Conservation (phyloP, 2,329 filamentous ascomycete species). For the Colletotrichum abscissum region DNA sequence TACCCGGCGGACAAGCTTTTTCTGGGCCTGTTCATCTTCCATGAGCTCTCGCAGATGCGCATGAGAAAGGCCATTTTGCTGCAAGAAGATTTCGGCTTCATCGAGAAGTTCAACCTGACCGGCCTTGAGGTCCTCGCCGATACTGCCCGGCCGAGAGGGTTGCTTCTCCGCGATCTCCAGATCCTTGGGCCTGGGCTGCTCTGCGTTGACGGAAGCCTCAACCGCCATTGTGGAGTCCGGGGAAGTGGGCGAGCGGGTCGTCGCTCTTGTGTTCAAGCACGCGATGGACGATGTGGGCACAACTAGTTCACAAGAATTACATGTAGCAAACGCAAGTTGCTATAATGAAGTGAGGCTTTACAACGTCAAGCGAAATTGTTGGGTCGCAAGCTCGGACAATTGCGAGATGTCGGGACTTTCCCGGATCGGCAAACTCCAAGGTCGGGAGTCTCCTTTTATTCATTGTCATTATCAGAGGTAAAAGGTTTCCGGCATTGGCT, state of each 20-base stretch:
- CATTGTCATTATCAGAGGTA: slow-evolving; percentile 1
- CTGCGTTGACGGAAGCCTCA: slow-evolving; percentile 14
- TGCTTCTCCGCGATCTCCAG: slow-evolving; percentile 26
- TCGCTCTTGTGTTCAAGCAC: background rate
- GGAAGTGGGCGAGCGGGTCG: slow-evolving; percentile 14
- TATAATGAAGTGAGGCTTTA: background rate
- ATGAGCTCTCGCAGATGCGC: slow-evolving; percentile 56
- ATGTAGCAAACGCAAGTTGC: background rate
- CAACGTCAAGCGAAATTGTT: background rate
- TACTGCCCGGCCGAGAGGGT: slow-evolving; percentile 1
- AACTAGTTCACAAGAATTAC: background rate
- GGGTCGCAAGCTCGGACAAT: background rate
- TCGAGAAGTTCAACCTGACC: slow-evolving; percentile 50
- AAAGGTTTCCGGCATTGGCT: background rate
- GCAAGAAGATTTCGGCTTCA: slow-evolving; percentile 59
- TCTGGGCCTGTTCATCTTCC: slow-evolving; percentile 47
- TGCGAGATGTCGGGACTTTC: background rate
- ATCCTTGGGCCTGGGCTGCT: slow-evolving; percentile 13
- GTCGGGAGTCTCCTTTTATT: slow-evolving; percentile 4
- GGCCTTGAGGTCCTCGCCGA: slow-evolving; percentile 12
- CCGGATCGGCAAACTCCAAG: background rate
- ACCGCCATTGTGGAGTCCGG: slow-evolving; percentile 20
- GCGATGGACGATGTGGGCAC: slow-evolving; percentile 7
- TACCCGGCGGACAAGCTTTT: slow-evolving; percentile 26
- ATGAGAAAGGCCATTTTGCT: slow-evolving; percentile 57